Percentiles rank a stretch among this genome's conserved stretches.
phyloP scores from a whole-genome alignment of 2,329 filamentous ascomycete species.

The Fusarium haematococcum region DNA sequence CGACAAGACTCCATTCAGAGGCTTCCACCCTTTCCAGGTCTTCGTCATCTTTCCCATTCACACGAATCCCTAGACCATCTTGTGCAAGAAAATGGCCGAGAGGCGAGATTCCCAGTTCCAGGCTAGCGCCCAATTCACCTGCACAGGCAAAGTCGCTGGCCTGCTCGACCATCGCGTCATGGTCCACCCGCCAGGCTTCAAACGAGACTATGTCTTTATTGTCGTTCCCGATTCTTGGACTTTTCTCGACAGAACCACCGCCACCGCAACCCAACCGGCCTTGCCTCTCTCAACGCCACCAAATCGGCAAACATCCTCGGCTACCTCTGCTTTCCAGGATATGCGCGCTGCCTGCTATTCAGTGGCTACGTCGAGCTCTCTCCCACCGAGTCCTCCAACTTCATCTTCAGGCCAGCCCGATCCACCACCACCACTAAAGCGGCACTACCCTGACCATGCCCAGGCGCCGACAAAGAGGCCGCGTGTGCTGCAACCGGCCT shows the following conservation, averaged over 20 bases:
- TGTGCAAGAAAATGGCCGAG: neutral
- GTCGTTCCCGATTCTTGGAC: constrained; percentile 9
- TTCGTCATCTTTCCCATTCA: constrained; percentile 4
- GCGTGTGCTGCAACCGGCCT: too few relatives aligned
- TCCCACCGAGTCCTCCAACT: too few relatives aligned
- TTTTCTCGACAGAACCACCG: neutral
- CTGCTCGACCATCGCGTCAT: neutral
- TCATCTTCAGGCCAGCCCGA: too few relatives aligned
- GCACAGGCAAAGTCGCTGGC: neutral
- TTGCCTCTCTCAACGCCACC: neutral
- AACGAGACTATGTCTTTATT: constrained; percentile 7
- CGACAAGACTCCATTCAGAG: neutral
- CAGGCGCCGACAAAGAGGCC: too few relatives aligned
- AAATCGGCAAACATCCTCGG: neutral
- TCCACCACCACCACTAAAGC: too few relatives aligned
- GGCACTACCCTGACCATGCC: too few relatives aligned
- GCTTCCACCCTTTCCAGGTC: constrained; percentile 2
- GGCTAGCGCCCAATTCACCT: neutral
- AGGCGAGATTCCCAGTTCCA: neutral
- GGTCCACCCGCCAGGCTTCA: neutral
- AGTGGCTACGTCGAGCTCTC: too few relatives aligned
- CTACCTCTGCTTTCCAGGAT: too few relatives aligned
- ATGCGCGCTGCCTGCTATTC: too few relatives aligned
- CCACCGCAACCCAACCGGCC: too few relatives aligned
- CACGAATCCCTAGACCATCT: neutral